Conservation (phyloP, 2,329 filamentous ascomycete genomes). For the Clarireedia paspali region DNA sequence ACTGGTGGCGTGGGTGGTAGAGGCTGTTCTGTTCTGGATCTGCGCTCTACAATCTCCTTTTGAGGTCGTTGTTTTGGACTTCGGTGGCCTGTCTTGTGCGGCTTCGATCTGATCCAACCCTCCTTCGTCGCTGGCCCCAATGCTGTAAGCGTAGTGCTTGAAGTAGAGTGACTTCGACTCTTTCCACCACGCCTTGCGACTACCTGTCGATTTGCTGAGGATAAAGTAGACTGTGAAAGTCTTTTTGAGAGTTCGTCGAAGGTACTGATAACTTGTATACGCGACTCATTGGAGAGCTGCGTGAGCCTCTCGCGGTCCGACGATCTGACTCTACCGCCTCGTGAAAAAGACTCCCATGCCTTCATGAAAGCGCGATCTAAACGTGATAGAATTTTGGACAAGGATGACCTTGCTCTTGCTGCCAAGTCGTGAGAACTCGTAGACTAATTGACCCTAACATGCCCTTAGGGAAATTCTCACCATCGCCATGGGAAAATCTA, state of each 20-base stretch:
- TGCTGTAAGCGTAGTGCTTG: constrained; percentile 9
- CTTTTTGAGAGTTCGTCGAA: constrained; percentile 40
- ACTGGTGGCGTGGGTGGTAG: not conserved
- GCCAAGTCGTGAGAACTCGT: not conserved
- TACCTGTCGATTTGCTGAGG: not conserved
- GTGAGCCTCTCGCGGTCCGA: constrained; percentile 41
- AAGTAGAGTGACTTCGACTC: not conserved
- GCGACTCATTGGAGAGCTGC: constrained; percentile 40
- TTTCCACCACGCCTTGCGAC: not conserved
- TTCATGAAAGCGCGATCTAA: constrained; percentile 37
- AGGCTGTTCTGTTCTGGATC: not conserved
- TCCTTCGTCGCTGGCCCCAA: constrained; percentile 19
- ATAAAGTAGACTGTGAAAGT: constrained; percentile 25
- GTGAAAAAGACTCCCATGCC: constrained; percentile 32
- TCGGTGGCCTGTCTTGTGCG: not conserved
- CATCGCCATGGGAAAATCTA: constrained; percentile 40
- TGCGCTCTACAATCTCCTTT: not conserved
- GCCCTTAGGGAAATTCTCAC: constrained; percentile 29
- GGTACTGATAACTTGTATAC: constrained; percentile 40
- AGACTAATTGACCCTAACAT: not conserved
- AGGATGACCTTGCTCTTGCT: constrained; percentile 25
- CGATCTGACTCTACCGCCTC: constrained; percentile 25
- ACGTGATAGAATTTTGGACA: constrained; percentile 34
- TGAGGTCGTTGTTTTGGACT: not conserved
- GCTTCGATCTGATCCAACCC: constrained; percentile 18